These are phyloP conservation scores for Solanum neorickii DNA, from an alignment of 257 asterid species.

Conservation along the genomic window DNA sequence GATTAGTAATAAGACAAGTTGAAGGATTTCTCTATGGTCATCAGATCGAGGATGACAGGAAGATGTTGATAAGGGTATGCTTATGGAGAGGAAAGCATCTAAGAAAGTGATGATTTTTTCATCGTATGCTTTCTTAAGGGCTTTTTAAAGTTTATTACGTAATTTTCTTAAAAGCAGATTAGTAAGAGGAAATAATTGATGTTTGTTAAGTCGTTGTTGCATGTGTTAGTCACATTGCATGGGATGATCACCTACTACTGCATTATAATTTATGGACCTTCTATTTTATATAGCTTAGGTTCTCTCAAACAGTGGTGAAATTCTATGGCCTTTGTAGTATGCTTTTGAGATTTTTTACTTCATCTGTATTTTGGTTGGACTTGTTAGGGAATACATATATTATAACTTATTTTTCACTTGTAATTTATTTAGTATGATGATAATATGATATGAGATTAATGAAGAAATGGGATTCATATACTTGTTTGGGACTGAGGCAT, in stretches of 20 bases:
- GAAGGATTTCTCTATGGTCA: not conserved
- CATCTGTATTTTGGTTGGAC: not conserved
- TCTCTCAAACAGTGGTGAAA: not conserved
- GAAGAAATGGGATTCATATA: not conserved
- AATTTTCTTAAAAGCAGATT: not conserved
- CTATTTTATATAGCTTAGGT: not conserved
- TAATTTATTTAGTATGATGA: not conserved
- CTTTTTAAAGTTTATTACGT: not conserved
- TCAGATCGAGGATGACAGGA: not conserved
- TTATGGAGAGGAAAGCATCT: not conserved
- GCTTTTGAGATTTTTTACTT: not conserved
- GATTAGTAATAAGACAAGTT: not conserved
- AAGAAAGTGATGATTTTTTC: not conserved
- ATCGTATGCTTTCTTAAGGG: not conserved
- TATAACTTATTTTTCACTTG: not conserved
- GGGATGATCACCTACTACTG: not conserved
- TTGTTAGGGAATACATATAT: not conserved
- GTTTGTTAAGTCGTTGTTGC: not conserved
- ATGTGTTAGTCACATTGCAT: not conserved
- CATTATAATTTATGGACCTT: not conserved
- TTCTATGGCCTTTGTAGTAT: not conserved
- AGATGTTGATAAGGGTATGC: not conserved
- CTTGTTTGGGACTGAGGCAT: not conserved
- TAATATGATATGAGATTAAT: not conserved
- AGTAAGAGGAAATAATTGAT: not conserved